Evolutionary conservation across 805 yeast genomes (phyloP), one percentile per base, ranked within the genome.

Genomic region (Nakazawaea siamensis): DNA sequence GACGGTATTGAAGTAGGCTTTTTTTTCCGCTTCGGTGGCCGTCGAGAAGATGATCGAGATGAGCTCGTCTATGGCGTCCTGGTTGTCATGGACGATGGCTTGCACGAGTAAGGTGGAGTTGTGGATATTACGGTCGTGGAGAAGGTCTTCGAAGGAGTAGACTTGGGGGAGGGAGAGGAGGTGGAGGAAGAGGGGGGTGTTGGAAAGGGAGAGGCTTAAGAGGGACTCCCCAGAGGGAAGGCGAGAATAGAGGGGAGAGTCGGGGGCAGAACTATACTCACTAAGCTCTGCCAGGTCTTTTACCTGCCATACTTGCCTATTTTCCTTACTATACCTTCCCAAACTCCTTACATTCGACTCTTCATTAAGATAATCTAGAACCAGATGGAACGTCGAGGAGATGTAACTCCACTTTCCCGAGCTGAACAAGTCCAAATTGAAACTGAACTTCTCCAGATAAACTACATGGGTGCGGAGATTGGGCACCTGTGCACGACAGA

Each of bases 381-480:
- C 94, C 0, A 87, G 95, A 46, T 87, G 95, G 29, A 87, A 62
- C 5, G 95, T 85, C 29, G 95, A 80, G 11, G 86, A 44, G 1
- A 87, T 78, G 51, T 90, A n/a, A n/a, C n/a, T n/a, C n/a, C n/a
- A n/a, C n/a, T n/a, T n/a, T n/a, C n/a, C n/a, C n/a, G n/a, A n/a
- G n/a, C n/a, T n/a, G n/a, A n/a, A n/a, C n/a, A n/a, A n/a, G n/a
- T n/a, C n/a, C n/a, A n/a, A n/a, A 27, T 66, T 72, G 6, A 63
- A 48, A 20, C 23, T 10, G 48, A 80, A 85, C 26, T 67, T 60
- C 41, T 75, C 73, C 33, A 87, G 67, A 50, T 84, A 86, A 30
- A 59, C 65, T 9, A 88, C 50, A 43, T 82, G 87, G 2, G 73
- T 68, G 43, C 73, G 79, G 18, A 86, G 50, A 45, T 77, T 57